Percentiles rank a stretch among this genome's conserved stretches.
Evolutionary conservation across 345 rosid genomes (phyloP).

Genomic region (Euclidium syriacum): DNA sequence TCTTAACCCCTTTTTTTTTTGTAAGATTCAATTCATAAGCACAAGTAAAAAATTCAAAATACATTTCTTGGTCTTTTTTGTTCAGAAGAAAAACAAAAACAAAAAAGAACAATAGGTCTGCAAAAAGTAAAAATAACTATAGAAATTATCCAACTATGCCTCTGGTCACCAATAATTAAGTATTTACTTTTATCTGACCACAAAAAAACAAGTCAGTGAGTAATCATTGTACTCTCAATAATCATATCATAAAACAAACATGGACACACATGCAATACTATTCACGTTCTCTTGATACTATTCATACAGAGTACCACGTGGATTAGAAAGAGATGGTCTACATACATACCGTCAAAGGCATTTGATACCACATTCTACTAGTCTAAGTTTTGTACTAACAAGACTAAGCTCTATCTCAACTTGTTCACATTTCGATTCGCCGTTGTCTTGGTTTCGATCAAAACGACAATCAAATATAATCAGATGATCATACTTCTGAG

Average conservation of each 20-base stretch:
- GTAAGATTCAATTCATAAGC: neutral
- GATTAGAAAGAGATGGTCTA: neutral
- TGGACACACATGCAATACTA: no score
- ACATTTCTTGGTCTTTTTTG: neutral
- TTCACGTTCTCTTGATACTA: no score
- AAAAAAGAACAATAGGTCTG: no score
- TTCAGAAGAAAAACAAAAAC: no score
- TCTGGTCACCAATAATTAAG: no score
- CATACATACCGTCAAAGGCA: neutral
- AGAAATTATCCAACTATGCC: no score
- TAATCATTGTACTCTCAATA: no score
- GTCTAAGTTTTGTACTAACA: neutral
- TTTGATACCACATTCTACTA: conserved; percentile 1
- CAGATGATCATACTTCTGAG: neutral
- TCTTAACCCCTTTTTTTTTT: neutral
- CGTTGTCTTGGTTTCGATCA: neutral
- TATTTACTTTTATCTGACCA: no score
- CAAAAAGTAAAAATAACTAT: no score
- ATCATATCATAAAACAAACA: no score
- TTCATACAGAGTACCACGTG: no score
- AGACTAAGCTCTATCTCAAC: conserved; percentile 10
- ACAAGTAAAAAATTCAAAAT: neutral
- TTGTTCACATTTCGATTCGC: neutral
- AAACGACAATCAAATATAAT: conserved; percentile 11
- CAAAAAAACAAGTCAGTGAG: no score